Percentiles rank a stretch among this genome's conserved stretches.
These are phyloP conservation scores for Tylopilus rubrobrunneus DNA, from an alignment of 768 basidiomycete genomes.

Conservation along the genomic window DNA sequence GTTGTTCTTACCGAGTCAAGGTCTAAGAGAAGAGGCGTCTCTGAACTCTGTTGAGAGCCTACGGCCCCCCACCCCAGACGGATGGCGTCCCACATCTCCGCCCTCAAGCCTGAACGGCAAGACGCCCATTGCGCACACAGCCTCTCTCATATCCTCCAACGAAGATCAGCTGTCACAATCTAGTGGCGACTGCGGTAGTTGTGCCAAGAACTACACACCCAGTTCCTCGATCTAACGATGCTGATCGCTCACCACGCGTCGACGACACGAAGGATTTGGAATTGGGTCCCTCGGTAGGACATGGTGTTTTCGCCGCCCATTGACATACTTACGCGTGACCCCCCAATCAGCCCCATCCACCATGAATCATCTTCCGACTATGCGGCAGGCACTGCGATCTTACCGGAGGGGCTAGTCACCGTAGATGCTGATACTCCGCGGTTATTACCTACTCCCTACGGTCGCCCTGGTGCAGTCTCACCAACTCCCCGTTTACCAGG, in stretches of 20 bases:
- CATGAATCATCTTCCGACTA: conserved; percentile 40
- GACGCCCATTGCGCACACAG: conserved; percentile 39
- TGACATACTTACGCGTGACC: conserved; percentile 18
- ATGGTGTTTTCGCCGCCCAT: conserved; percentile 2
- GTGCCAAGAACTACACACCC: conserved; percentile 59
- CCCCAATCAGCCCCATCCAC: conserved; percentile 18
- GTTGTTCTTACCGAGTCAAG: conserved; percentile 46
- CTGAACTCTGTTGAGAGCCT: conserved; percentile 44
- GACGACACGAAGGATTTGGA: conserved; percentile 34
- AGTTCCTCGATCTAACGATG: conserved; percentile 36
- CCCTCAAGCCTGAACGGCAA: conserved; percentile 42
- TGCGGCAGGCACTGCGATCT: conserved; percentile 70
- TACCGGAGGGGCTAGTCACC: conserved; percentile 52
- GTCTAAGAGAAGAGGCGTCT: conserved; percentile 44
- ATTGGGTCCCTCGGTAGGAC: conserved; percentile 24
- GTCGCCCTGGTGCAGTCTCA: conserved; percentile 47
- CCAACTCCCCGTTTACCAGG: conserved; percentile 63
- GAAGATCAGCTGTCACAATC: conserved; percentile 25
- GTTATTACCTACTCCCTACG: conserved; percentile 57
- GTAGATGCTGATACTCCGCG: conserved; percentile 47
- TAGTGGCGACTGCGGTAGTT: conserved; percentile 29
- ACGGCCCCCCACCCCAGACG: conserved; percentile 56
- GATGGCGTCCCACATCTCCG: conserved; percentile 37
- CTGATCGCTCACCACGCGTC: conserved; percentile 21
- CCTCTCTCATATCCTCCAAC: conserved; percentile 37